These are phyloP conservation scores for Neurospora sp. DNA, from an alignment of 495 filamentous ascomycete species.

Conservation along the genomic window DNA sequence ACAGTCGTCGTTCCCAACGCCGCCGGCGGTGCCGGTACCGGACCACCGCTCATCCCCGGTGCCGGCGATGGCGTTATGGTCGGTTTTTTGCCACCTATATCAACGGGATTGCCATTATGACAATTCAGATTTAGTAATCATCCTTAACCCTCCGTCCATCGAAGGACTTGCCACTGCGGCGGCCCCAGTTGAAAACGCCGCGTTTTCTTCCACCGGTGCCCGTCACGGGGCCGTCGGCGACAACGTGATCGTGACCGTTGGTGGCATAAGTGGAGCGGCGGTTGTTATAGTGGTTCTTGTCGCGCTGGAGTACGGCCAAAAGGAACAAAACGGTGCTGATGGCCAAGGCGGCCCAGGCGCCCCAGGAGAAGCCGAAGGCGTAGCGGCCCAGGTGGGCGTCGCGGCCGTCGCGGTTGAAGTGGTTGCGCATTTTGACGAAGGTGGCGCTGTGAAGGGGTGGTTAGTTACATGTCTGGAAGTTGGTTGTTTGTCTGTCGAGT, in stretches of 20 bases:
- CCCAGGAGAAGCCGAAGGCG: slow-evolving; percentile 83
- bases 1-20: neutral
- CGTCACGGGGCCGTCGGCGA: neutral
- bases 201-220: neutral
- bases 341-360: slow-evolving; percentile 56
- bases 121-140: slow-evolving; percentile 33
- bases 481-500: neutral
- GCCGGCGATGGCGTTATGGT: neutral
- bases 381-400: slow-evolving; percentile 55
- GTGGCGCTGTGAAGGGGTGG: slow-evolving; percentile 31
- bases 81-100: neutral
- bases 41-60: neutral
- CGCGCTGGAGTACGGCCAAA: slow-evolving; percentile 28
- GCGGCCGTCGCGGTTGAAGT: slow-evolving; percentile 50
- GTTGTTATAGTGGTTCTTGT: neutral
- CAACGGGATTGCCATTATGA: no score
- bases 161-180: slow-evolving; percentile 29
- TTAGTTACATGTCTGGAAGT: neutral
- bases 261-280: neutral
- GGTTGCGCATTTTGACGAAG: slow-evolving; percentile 66
- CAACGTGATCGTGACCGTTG: neutral
- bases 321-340: slow-evolving; percentile 66
- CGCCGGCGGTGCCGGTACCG: neutral
- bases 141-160: slow-evolving; percentile 55
- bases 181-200: slow-evolving; percentile 10